These are phyloP conservation scores for Polygonum aviculare DNA, from an alignment of 148 eudicot genomes.

Conservation along the genomic window DNA sequence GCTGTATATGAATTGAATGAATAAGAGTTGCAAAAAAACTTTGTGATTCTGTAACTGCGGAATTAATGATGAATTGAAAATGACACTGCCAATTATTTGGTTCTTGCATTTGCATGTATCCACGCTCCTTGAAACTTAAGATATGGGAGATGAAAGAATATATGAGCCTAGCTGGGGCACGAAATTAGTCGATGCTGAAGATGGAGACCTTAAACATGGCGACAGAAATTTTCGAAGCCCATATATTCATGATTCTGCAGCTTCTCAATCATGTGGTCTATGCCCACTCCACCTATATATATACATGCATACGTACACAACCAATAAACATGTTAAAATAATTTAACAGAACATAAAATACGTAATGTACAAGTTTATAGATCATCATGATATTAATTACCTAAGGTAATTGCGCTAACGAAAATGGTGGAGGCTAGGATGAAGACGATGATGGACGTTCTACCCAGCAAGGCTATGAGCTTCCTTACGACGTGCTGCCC, in stretches of 20 bases:
- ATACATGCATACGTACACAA: not conserved
- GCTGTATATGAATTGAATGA: not conserved
- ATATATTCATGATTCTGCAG: constrained; percentile 8
- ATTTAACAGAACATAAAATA: not conserved
- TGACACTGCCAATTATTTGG: not conserved
- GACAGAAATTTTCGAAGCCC: constrained; percentile 10
- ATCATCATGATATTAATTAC: constrained; percentile 15
- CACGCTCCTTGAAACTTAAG: not conserved
- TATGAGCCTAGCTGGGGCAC: not conserved
- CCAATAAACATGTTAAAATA: not conserved
- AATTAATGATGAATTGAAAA: not conserved
- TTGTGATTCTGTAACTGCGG: not conserved
- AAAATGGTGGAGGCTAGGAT: constrained; percentile 49
- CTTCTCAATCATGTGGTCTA: constrained; percentile 8
- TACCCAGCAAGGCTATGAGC: constrained; percentile 32
- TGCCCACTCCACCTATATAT: constrained; percentile 12
- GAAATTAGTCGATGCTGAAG: not conserved
- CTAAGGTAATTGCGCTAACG: constrained; percentile 38
- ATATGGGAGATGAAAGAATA: not conserved
- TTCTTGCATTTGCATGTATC: not conserved
- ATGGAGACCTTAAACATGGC: not conserved
- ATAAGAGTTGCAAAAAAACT: not conserved
- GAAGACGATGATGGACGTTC: constrained; percentile 47
- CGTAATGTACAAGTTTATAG: not conserved
- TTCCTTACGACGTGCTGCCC: constrained; percentile 49